Conservation (phyloP, 495 filamentous ascomycete species). For the Sordaria brevicollis region DNA sequence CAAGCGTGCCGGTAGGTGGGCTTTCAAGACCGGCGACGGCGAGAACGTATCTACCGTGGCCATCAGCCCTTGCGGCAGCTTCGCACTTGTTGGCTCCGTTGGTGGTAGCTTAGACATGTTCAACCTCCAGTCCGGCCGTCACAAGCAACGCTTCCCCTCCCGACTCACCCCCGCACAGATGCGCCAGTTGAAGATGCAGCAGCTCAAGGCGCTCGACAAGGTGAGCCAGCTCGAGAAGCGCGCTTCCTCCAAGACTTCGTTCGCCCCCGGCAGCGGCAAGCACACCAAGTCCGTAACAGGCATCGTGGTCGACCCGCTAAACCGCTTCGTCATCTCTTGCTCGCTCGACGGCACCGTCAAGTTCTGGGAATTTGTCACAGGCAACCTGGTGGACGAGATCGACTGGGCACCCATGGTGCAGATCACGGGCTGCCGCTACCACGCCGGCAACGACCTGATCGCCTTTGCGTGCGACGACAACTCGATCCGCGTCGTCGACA, state of each 20-base stretch:
- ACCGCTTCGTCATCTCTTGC: constrained; percentile 72
- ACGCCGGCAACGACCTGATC: constrained; percentile 71
- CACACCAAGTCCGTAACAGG: constrained; percentile 81
- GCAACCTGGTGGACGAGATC: constrained; percentile 66
- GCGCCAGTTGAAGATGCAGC: constrained; percentile 47
- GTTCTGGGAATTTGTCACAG: constrained; percentile 90
- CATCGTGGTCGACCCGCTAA: constrained; percentile 72
- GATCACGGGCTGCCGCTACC: constrained; percentile 66
- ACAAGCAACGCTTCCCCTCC: constrained; percentile 76
- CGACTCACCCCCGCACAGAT: constrained; percentile 54
- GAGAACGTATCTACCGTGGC: constrained; percentile 78
- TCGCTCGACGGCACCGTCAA: constrained; percentile 90
- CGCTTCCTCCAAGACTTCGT: constrained; percentile 20
- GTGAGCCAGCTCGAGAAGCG: constrained; percentile 36
- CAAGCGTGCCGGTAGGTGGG: constrained; percentile 86
- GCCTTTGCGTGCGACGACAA: constrained; percentile 85
- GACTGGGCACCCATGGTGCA: constrained; percentile 77
- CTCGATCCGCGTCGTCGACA: constrained; percentile 79
- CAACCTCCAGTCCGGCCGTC: constrained; percentile 87
- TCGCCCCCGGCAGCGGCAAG: constrained; percentile 43
- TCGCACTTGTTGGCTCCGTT: constrained; percentile 80
- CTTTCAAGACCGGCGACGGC: constrained; percentile 76
- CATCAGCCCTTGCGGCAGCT: constrained; percentile 84
- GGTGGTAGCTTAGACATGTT: constrained; percentile 82
- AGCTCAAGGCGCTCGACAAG: constrained; percentile 35